Conservation (phyloP, 176 grass and related monocot species). For the Bonia amplexicaulis region DNA sequence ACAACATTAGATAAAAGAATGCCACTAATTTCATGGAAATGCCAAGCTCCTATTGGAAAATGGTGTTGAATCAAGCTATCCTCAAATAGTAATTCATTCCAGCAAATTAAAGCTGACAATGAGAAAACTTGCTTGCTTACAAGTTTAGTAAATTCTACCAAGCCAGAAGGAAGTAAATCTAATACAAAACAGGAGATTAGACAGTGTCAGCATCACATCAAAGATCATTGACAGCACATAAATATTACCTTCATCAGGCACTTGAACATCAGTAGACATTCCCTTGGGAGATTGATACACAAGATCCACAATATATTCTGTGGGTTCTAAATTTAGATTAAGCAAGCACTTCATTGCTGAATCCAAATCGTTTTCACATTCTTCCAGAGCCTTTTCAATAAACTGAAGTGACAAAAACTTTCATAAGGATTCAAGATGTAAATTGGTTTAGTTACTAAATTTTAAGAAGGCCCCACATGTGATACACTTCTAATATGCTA, state of each 20-base stretch:
- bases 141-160: neutral
- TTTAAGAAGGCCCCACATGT: neutral
- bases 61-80: neutral
- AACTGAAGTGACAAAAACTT: constrained; percentile 40
- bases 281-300: constrained; percentile 1
- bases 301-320: constrained; percentile 16
- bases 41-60: neutral
- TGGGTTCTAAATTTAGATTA: constrained; percentile 20
- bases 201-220: neutral
- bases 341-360: constrained; percentile 46
- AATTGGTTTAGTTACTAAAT: neutral
- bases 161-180: neutral
- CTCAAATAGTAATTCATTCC: neutral
- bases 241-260: constrained; percentile 21
- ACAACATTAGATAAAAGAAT: neutral
- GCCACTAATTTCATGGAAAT: neutral
- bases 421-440: neutral
- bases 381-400: constrained; percentile 45
- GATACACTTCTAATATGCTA: neutral
- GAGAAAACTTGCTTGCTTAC: neutral
- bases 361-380: constrained; percentile 56
- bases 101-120: neutral
- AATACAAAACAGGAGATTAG: neutral
- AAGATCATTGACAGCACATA: neutral
- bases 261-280: constrained; percentile 35